Evolutionary conservation across 2,329 filamentous ascomycete species (phyloP).

Genomic region (Colletotrichum siamense): DNA sequence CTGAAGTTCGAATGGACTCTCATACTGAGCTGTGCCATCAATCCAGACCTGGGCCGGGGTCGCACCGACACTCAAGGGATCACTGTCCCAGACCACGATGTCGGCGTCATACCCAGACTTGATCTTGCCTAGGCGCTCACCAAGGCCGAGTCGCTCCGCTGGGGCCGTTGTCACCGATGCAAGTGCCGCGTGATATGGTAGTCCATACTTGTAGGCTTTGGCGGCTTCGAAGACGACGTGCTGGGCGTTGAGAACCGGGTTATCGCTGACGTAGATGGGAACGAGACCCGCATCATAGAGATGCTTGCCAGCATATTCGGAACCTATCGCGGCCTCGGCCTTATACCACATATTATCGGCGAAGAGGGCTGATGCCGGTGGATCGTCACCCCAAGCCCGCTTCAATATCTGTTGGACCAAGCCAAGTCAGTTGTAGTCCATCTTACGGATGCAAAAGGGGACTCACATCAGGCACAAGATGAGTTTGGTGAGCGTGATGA

Average conservation of each 20-base stretch:
- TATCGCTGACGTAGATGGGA: constrained; percentile 72
- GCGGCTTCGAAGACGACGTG: constrained; percentile 71
- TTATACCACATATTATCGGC: constrained; percentile 79
- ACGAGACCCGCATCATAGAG: constrained; percentile 70
- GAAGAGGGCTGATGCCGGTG: constrained; percentile 67
- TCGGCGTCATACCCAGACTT: constrained; percentile 68
- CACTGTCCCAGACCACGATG: constrained; percentile 67
- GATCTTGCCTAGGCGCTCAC: constrained; percentile 62
- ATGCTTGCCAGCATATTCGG: constrained; percentile 69
- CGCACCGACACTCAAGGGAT: constrained; percentile 66
- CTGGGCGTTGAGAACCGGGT: constrained; percentile 73
- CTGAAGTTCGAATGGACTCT: constrained; percentile 56
- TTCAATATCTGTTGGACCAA: constrained; percentile 51
- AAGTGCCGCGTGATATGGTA: constrained; percentile 65
- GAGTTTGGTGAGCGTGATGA: constrained; percentile 73
- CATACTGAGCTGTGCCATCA: constrained; percentile 64
- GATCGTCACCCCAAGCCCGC: constrained; percentile 56
- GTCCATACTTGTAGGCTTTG: constrained; percentile 63
- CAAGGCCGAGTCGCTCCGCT: constrained; percentile 62
- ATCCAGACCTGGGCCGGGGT: constrained; percentile 68
- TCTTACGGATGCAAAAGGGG: background rate
- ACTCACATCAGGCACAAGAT: constrained; percentile 65
- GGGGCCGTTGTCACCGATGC: constrained; percentile 64
- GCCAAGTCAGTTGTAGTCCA: background rate
- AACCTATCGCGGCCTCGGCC: constrained; percentile 68